Evolutionary conservation across 1,139 yeast species (phyloP).

Genomic region (Nakaseomyces delphensis): DNA sequence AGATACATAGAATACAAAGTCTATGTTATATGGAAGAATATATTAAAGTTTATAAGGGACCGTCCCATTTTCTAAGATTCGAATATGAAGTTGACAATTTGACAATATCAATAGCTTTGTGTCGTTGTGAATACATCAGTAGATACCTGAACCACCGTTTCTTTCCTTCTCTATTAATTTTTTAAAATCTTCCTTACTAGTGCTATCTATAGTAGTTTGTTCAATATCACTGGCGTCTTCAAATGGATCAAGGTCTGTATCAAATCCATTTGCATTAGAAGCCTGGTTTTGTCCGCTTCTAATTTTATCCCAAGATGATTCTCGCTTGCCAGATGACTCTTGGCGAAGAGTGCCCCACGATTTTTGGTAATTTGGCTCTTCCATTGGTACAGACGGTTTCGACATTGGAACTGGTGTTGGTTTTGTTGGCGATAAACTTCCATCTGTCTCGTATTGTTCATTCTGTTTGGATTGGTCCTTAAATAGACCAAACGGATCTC

Average conservation of each 20-base stretch:
- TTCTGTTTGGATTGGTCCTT: constrained; percentile 17
- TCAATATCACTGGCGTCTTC: neutral
- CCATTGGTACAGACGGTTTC: neutral
- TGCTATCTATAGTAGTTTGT: constrained; percentile 8
- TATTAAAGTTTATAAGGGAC: neutral
- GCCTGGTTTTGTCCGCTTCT: constrained; percentile 10
- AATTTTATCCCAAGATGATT: constrained; percentile 24
- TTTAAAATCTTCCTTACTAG: constrained; percentile 19
- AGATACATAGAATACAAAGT: too few relatives aligned
- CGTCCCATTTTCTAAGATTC: neutral
- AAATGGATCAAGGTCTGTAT: constrained; percentile 9
- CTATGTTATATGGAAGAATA: too few relatives aligned
- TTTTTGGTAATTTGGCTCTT: constrained; percentile 10
- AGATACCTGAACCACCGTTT: constrained; percentile 10
- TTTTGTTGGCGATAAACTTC: neutral
- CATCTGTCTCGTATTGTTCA: neutral
- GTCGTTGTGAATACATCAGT: too few relatives aligned
- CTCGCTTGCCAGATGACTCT: constrained; percentile 5
- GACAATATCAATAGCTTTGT: too few relatives aligned
- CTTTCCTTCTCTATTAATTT: constrained; percentile 19
- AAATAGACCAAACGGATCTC: constrained; percentile 33
- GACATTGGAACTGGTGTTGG: neutral
- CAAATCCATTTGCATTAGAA: neutral
- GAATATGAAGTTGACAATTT: constrained; percentile 1
- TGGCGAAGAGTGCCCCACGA: constrained; percentile 25